These are phyloP conservation scores for Moringa oleifera DNA, from an alignment of 345 rosid species.

Conservation along the genomic window DNA sequence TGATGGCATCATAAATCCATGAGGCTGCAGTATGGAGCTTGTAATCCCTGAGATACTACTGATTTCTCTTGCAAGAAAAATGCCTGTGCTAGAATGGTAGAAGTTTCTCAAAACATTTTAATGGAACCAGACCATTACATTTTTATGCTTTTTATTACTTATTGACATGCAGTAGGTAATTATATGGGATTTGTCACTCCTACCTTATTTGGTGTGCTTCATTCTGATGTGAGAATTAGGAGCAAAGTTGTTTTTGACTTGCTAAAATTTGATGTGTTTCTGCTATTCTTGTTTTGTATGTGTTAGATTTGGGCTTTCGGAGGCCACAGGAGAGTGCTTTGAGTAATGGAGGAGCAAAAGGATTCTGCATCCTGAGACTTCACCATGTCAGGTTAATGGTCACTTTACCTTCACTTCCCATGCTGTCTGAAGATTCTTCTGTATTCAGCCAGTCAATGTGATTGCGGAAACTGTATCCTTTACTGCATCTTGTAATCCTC, in stretches of 20 bases:
- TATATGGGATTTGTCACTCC: background rate
- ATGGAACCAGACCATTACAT: no score
- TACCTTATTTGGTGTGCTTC: no score
- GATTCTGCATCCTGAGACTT: background rate
- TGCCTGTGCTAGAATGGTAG: no score
- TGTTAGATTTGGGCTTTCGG: constrained; percentile 96
- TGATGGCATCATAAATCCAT: no score
- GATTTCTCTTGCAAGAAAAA: no score
- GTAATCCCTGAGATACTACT: no score
- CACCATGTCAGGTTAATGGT: constrained; percentile 1
- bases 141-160: no score
- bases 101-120: no score
- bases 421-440: constrained; percentile 14
- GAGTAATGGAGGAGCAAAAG: constrained; percentile 15
- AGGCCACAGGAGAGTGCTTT: constrained; percentile 66
- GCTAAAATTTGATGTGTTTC: background rate
- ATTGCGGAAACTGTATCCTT: constrained; percentile 15
- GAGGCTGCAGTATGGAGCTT: no score
- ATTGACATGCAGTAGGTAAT: background rate
- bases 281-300: background rate
- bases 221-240: background rate
- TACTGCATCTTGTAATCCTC: constrained; percentile 19
- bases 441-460: constrained; percentile 6
- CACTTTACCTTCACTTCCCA: background rate
- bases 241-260: background rate